Conservation (phyloP, 805 yeast genomes). For the Candida awuae region DNA sequence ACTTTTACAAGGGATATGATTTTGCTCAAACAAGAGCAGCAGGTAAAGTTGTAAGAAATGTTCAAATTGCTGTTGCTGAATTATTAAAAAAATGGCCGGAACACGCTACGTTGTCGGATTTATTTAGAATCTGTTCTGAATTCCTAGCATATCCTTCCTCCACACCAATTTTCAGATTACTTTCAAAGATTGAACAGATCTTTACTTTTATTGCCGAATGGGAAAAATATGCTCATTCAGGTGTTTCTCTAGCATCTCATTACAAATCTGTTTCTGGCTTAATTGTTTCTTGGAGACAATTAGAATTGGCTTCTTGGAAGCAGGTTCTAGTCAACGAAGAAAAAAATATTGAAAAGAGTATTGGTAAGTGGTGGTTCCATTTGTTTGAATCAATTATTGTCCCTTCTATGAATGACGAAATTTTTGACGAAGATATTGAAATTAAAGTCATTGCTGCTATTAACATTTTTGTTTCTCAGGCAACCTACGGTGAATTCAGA, state of each 20-base stretch:
- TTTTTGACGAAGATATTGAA: conserved; percentile 28
- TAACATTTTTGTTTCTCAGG: conserved; percentile 65
- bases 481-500: conserved; percentile 67
- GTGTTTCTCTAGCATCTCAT: conserved; percentile 53
- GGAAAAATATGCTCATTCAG: conserved; percentile 83
- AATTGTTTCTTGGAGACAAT: conserved; percentile 84
- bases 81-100: conserved; percentile 82
- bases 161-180: conserved; percentile 67
- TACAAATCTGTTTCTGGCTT: conserved; percentile 53
- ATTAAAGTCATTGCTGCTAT: conserved; percentile 47
- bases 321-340: conserved; percentile 64
- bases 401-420: conserved; percentile 37
- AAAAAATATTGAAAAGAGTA: conserved; percentile 33
- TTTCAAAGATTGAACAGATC: conserved; percentile 81
- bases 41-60: conserved; percentile 36
- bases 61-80: conserved; percentile 38
- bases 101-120: conserved; percentile 75
- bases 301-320: conserved; percentile 84
- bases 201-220: conserved; percentile 80
- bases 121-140: conserved; percentile 58
- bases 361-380: conserved; percentile 89
- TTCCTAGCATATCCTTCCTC: conserved; percentile 51
- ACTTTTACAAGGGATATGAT: conserved; percentile 62
- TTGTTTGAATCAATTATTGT: conserved; percentile 72
- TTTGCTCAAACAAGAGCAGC: conserved; percentile 56